A percentile compares a stretch with the other conserved stretches of the same genome.
Evolutionary conservation across 495 filamentous ascomycete genomes (phyloP).

Genomic region (Cercophora scortea): DNA sequence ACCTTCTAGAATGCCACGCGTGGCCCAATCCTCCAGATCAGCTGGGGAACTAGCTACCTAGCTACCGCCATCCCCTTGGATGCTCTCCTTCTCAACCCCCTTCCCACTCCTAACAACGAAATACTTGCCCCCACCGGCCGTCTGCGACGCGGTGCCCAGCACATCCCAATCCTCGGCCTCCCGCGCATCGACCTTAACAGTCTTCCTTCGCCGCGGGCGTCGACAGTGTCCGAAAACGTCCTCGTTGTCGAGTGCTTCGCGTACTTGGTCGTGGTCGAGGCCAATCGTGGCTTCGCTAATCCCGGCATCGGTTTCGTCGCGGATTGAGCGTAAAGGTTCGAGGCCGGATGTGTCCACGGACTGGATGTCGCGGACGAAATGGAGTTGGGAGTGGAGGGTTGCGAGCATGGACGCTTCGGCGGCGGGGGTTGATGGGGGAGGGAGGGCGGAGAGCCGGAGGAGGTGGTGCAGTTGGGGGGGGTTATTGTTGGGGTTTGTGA

Average conservation of each 20-base stretch:
- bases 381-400: conserved; percentile 74
- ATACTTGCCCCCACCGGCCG: conserved; percentile 49
- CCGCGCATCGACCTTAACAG: conserved; percentile 12
- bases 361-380: conserved; percentile 81
- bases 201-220: conserved; percentile 33
- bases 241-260: conserved; percentile 32
- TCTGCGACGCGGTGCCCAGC: conserved; percentile 56
- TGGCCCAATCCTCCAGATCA: too few relatives aligned
- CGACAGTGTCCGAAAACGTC: conserved; percentile 32
- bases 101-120: conserved; percentile 69
- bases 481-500: conserved; percentile 31
- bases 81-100: neutral
- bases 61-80: too few relatives aligned
- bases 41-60: too few relatives aligned
- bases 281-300: conserved; percentile 35
- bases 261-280: conserved; percentile 27
- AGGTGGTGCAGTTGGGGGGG: conserved; percentile 63
- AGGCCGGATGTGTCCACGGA: conserved; percentile 66
- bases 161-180: conserved; percentile 59
- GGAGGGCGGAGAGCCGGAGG: conserved; percentile 82
- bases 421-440: conserved; percentile 53
- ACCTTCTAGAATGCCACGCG: too few relatives aligned
- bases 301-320: conserved; percentile 62
- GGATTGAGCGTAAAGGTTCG: conserved; percentile 64
- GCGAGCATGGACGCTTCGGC: conserved; percentile 55